Evolutionary conservation across 345 rosid genomes (phyloP).

Genomic region (Ceriops tagal): DNA sequence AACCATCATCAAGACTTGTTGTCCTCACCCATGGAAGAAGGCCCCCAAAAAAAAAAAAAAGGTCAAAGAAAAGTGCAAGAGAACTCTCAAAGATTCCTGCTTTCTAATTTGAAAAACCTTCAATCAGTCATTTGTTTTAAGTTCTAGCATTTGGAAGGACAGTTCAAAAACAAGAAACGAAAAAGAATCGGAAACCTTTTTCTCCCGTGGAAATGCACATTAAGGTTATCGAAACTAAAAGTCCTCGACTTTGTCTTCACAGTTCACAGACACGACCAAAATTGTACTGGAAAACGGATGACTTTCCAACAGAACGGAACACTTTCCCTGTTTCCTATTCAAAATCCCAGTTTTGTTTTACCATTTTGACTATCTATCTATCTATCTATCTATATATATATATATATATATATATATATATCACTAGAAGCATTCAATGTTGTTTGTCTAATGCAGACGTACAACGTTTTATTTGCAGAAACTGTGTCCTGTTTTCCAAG

Average conservation of each 20-base stretch:
- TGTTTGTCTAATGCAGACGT: conserved; percentile 12
- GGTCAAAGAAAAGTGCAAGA: not conserved
- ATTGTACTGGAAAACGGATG: conserved; percentile 16
- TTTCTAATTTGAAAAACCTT: conserved; percentile 7
- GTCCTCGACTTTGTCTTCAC: not conserved
- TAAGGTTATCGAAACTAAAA: not conserved
- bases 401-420: no score
- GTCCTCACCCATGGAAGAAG: not conserved
- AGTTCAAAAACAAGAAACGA: no score
- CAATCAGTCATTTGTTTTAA: no score
- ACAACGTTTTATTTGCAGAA: conserved; percentile 44
- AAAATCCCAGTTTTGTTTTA: conserved; percentile 14
- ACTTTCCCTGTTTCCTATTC: conserved; percentile 14
- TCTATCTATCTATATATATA: no score
- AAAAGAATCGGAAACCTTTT: no score
- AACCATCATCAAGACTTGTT: not conserved
- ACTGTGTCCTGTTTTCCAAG: conserved; percentile 39
- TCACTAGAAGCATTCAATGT: not conserved
- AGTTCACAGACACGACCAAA: not conserved
- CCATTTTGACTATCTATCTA: not conserved
- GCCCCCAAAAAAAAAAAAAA: not conserved
- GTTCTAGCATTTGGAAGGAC: no score
- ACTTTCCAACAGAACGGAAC: conserved; percentile 15
- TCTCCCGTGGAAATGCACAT: no score
- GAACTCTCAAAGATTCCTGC: conserved; percentile 1